Evolutionary conservation across 148 eudicot species (phyloP).

Genomic region (Nyssa sinensis): DNA sequence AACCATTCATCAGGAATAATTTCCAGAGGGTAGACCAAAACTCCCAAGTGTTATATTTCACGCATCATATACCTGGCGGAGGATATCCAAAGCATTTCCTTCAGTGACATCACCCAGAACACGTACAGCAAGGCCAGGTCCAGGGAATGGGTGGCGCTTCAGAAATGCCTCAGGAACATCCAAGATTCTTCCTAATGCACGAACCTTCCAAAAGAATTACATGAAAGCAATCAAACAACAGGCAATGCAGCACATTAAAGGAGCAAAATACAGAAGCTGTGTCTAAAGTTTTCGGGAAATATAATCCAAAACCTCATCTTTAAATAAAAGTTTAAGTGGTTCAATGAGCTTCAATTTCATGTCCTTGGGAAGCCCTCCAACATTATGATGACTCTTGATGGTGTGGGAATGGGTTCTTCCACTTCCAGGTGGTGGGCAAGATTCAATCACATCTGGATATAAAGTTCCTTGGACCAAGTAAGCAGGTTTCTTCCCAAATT

Average conservation of each 20-base stretch:
- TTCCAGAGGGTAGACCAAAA: background rate
- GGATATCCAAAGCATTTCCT: slow-evolving; percentile 71
- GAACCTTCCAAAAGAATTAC: slow-evolving; percentile 47
- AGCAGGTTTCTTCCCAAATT: slow-evolving; percentile 63
- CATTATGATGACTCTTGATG: slow-evolving; percentile 96
- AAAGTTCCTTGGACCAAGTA: slow-evolving; percentile 96
- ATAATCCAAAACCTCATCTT: slow-evolving; percentile 70
- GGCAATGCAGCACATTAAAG: background rate
- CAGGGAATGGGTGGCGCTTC: slow-evolving; percentile 98
- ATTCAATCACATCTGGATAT: slow-evolving; percentile 96
- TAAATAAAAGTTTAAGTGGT: slow-evolving; percentile 88
- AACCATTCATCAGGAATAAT: background rate
- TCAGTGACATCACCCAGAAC: slow-evolving; percentile 89
- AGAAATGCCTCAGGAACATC: slow-evolving; percentile 72
- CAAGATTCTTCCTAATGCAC: slow-evolving; percentile 83
- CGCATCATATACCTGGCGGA: slow-evolving; percentile 52
- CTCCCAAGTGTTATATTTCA: background rate
- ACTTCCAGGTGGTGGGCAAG: slow-evolving; percentile 98
- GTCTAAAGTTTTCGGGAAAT: background rate
- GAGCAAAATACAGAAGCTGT: background rate
- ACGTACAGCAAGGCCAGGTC: slow-evolving; percentile 97
- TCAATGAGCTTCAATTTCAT: slow-evolving; percentile 96
- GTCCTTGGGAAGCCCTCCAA: slow-evolving; percentile 98
- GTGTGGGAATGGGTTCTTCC: slow-evolving; percentile 94
- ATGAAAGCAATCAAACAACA: background rate